A percentile compares a stretch with the other conserved stretches of the same genome.
These are phyloP conservation scores for Aphanomyces cochlioides DNA, from an alignment of 352 stramenopile species.

Conservation along the genomic window DNA sequence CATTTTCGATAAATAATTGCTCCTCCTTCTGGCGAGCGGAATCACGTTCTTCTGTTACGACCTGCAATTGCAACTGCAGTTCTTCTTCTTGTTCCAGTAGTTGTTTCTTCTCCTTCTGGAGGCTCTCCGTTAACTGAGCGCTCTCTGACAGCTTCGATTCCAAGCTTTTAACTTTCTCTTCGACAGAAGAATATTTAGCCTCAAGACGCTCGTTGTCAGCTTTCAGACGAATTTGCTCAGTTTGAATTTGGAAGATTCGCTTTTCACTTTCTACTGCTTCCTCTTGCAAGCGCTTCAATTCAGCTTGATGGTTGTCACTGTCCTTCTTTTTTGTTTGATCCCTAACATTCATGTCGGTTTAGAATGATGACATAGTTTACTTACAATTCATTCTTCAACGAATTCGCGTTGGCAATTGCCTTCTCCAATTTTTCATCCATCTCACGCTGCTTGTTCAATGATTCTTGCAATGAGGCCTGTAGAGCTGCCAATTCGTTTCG, in stretches of 20 bases:
- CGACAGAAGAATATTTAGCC: constrained; percentile 22
- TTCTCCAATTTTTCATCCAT: constrained; percentile 20
- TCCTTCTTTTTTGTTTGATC: constrained; percentile 16
- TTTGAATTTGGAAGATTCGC: constrained; percentile 21
- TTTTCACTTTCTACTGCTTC: constrained; percentile 26
- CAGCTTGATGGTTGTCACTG: neutral
- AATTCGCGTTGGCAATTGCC: neutral
- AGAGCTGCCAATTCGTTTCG: neutral
- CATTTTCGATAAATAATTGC: constrained; percentile 73
- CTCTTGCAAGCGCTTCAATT: constrained; percentile 26
- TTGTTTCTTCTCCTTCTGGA: constrained; percentile 44
- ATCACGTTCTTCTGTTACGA: constrained; percentile 80
- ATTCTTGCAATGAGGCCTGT: constrained; percentile 8
- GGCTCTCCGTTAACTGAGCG: constrained; percentile 34
- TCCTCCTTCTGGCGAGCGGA: constrained; percentile 79
- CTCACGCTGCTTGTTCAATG: neutral
- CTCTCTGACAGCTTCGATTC: constrained; percentile 43
- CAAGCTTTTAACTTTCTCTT: constrained; percentile 45
- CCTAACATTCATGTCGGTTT: constrained; percentile 5
- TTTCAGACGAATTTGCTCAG: constrained; percentile 24
- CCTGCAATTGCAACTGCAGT: constrained; percentile 70
- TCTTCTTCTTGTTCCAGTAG: constrained; percentile 76
- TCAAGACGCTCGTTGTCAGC: constrained; percentile 30
- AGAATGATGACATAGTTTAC: neutral
- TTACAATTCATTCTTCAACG: constrained; percentile 23